Base-by-base conservation (phyloP, 371 early-diverging fungal genomes). In the Chytridiales sp. region DNA sequence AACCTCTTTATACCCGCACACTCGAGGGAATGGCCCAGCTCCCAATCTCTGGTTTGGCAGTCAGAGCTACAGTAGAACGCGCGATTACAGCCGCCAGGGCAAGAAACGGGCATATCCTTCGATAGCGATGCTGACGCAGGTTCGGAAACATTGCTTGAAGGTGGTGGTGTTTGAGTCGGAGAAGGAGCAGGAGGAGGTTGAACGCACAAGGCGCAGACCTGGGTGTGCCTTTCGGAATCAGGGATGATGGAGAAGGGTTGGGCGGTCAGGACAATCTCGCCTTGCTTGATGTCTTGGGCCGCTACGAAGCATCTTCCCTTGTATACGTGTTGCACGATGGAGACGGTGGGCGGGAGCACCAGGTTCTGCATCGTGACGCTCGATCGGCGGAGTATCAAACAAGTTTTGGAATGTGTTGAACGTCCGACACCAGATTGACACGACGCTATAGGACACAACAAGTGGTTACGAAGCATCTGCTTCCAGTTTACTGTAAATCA, bases 221-320 rank as follows among this genome's bases (percentile, higher is more conserved):
- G 31, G 4, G 9, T 4, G 42, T 41, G 29, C 26, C 56, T 51
- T 4, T 38, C 40, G 17, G 48, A 32, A 48, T 73, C 77, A 5
- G 71, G 70, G 4, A 76, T 53, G n/a, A 59, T 43, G 15, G 64
- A 70, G 30, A 65, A 73, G 5, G 76, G 61, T n/a, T 31, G 27
- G 21, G 62, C 29, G 2, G 59, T 43, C 19, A 74, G 62, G 15
- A 73, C 48, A 17, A 64, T 38, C 1, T 56, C 41, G 13, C 76
- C 76, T 15, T 63, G 47, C 11, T 27, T 26, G 42, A 71, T 47
- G 34, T 39, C 42, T 4, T 42, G 27, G 3, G 53, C 47, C 3
- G 67, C 54, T 8, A 71, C 48, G 47, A 64, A 72, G 53, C 59
- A 54, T 24, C 76, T 64, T n/a, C 76, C 76, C 41, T 67, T 63